Evolutionary conservation across 139 green algal genomes (phyloP), one percentile per base, ranked within the genome.

Genomic region (Raphidocelis subcapitata): DNA sequence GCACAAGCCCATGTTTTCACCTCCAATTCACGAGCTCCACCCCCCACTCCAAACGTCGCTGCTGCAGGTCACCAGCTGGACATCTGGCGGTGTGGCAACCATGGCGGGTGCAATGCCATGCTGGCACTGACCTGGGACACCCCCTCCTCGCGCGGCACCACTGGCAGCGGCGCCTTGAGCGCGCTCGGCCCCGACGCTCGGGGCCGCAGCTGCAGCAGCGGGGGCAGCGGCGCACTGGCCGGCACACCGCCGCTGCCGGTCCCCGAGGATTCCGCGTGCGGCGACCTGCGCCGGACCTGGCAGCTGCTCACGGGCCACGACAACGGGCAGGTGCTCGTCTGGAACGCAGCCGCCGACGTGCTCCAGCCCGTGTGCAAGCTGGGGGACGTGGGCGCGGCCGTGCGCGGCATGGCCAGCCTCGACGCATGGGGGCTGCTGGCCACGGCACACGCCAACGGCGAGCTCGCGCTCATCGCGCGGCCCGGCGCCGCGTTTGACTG

Each of bases 291-390:
- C 31, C 41, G 46, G 41, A 63, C 46, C 61, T 88, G 83, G 79
- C 72, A 74, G 14, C 62, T 85, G 47, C 62, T 85, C 1, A 86
- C 79, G 8, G 83, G 83, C 14, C 83, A 88, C 36, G 79, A 86
- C 0, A 85, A 83, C 52, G 83, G 83, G 3, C 83, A 88, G 77
- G 26, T 88, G 57, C 65, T 88, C 47, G 24, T 88, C 35, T 88
- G 83, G 83, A 49, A 80, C 41, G 79, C 72, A 0, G 59, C 33
- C 24, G 32, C 36, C 37, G 49, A 61, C 8, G 1, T 1, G 5
- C 77, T 84, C 31, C 32, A 41, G 16, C 82, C 82, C 18, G 31
- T 87, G 59, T 35, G 84, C 37, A 69, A 65, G 16, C 76, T 87
- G 21, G 78, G 78, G 8, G 78, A 84, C 26, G 3, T 26, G 2